phyloP scores from a whole-genome alignment of 306 rosid species.

The Inga laurina region DNA sequence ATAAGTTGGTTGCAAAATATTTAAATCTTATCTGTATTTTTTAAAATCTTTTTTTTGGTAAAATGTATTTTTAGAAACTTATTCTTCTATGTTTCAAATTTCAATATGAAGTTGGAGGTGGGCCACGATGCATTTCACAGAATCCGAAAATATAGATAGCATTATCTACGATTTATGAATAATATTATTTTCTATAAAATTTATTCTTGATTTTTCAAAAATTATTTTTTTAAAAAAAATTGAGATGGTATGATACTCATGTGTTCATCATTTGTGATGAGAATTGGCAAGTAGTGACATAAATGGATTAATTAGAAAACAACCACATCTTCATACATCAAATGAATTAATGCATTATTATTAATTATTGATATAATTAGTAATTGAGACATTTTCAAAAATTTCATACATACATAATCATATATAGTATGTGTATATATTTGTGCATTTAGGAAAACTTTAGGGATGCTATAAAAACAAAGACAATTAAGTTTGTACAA shows the following conservation, averaged over 20 bases:
- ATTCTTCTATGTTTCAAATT: neutral
- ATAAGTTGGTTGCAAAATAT: neutral
- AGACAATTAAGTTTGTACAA: neutral
- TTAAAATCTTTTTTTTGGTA: neutral
- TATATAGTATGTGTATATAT: too few relatives aligned
- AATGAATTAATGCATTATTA: neutral
- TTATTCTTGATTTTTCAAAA: neutral
- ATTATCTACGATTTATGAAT: too few relatives aligned
- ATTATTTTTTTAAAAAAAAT: neutral
- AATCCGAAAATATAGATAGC: neutral
- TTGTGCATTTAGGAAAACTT: too few relatives aligned
- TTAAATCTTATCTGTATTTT: neutral
- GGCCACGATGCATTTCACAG: neutral
- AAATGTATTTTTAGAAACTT: neutral
- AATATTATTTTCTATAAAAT: neutral
- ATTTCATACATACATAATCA: too few relatives aligned
- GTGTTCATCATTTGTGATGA: neutral
- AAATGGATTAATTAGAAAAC: neutral
- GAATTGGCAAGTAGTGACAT: conserved; percentile 24
- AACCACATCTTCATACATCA: neutral
- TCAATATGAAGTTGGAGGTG: neutral
- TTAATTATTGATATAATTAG: neutral
- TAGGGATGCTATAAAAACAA: too few relatives aligned
- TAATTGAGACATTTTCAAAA: neutral
- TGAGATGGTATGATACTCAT: neutral